Percentiles rank a stretch among this genome's conserved stretches.
Conservation (phyloP, 495 filamentous ascomycete genomes). For the Clohesyomyces aquaticus region DNA sequence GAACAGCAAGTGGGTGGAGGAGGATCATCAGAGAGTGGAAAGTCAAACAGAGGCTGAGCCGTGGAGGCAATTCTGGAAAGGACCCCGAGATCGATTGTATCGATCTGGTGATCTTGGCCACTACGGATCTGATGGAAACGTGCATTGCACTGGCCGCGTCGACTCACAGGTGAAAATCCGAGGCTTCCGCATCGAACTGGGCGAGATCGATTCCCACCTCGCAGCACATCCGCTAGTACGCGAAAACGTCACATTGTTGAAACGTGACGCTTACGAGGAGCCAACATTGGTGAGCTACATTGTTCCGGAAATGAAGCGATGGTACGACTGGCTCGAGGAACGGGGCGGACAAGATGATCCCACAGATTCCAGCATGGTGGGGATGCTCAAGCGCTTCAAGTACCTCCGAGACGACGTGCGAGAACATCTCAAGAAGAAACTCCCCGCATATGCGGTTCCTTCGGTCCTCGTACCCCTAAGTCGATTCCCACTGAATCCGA, state of each 20-base stretch:
- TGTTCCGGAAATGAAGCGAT: constrained; percentile 77
- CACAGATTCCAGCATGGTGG: constrained; percentile 58
- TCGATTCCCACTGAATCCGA: constrained; percentile 87
- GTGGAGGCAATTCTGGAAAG: constrained; percentile 80
- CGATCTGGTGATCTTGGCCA: constrained; percentile 79
- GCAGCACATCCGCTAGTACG: constrained; percentile 76
- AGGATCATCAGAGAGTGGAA: constrained; percentile 58
- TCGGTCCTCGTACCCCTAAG: constrained; percentile 76
- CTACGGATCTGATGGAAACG: constrained; percentile 69
- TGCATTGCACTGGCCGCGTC: constrained; percentile 65
- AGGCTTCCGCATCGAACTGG: constrained; percentile 92
- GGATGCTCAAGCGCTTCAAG: constrained; percentile 65
- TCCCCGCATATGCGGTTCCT: constrained; percentile 83
- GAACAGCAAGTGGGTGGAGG: constrained; percentile 69
- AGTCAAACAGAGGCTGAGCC: constrained; percentile 56
- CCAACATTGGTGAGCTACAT: constrained; percentile 86
- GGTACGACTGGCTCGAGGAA: constrained; percentile 67
- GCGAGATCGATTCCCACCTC: constrained; percentile 88
- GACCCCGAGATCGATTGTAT: constrained; percentile 86
- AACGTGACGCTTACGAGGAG: constrained; percentile 89
- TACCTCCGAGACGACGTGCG: constrained; percentile 73
- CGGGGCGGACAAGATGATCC: constrained; percentile 56
- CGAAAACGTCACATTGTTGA: constrained; percentile 85
- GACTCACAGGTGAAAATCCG: constrained; percentile 96
- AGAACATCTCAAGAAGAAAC: constrained; percentile 71